Evolutionary conservation across 2,329 filamentous ascomycete species (phyloP), one percentile per base, ranked within the genome.

Genomic region (Mycocentrospora acerina): DNA sequence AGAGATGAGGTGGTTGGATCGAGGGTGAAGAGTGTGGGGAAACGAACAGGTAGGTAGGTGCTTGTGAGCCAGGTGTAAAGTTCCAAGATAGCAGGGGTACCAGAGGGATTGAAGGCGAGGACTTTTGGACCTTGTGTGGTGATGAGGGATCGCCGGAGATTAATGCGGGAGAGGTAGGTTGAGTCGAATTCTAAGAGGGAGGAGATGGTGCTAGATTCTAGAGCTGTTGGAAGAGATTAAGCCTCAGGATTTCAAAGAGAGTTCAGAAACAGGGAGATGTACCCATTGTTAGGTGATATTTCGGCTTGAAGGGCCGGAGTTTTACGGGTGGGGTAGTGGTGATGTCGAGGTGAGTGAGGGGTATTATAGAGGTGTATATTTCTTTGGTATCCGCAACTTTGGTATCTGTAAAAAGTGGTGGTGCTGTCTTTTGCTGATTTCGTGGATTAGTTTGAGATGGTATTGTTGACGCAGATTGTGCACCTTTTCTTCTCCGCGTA

Each of bases 261-360:
- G 19, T 18, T n/a, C n/a, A 16, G 24, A 19, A 14, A 30, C n/a
- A 22, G 24, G 19, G 13, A 15, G 48, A 45, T 62, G 18, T 11
- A 81, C 80, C 77, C 81, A 84, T 84, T 5, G 80, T 82, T 34
- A 84, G 60, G 54, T 83, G 74, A 54, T 80, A 84, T 50, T 76
- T 81, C 4, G 78, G 73, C 58, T 80, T 82, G 61, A 82, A 82
- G 0, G 78, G 76, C 11, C 80, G 69, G 9, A 80, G 57, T 40
- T 77, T 72, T 25, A 80, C 55, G 0, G 78, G 80, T 39, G 75
- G 69, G 22, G 72, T 75, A 0, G 62, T 68, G 35, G 68, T 55
- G 71, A 77, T 77, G 42, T 78, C 62, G 47, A 83, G 79, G 38
- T 71, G 59, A 2, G 57, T 31, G 4, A 81, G 63, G 3, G 78